Percentiles rank a stretch among this genome's conserved stretches.
phyloP scores from a whole-genome alignment of 23 red algal genomes.

The Rhodosorus marinus region DNA sequence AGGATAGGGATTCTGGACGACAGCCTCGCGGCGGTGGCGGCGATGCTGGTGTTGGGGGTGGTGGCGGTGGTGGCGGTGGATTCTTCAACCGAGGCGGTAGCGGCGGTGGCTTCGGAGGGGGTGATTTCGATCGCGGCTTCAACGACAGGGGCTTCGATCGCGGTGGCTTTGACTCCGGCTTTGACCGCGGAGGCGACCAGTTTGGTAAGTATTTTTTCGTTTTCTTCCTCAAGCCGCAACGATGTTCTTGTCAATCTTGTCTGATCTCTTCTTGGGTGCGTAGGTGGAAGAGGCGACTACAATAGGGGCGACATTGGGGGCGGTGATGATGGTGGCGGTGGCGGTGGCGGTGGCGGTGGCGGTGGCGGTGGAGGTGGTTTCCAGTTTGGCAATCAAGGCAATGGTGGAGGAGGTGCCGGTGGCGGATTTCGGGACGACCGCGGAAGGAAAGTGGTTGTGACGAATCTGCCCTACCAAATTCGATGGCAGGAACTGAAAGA shows the following conservation, averaged over 20 bases:
- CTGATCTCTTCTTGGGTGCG: too few species aligned
- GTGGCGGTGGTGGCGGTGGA: background rate
- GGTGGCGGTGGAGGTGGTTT: background rate
- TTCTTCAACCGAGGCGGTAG: too few species aligned
- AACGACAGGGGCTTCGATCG: background rate
- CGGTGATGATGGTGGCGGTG: background rate
- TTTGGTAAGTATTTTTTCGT: too few species aligned
- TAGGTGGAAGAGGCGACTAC: too few species aligned
- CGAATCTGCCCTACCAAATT: slow-evolving; percentile 81
- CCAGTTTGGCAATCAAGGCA: background rate
- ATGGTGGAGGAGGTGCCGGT: slow-evolving; percentile 11
- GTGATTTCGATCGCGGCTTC: too few species aligned
- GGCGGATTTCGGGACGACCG: slow-evolving; percentile 7
- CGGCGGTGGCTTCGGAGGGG: too few species aligned
- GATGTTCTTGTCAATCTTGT: too few species aligned
- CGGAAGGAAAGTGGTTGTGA: slow-evolving; percentile 89
- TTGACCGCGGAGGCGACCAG: background rate
- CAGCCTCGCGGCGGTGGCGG: slow-evolving; percentile 3
- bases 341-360: background rate
- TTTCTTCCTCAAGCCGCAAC: too few species aligned
- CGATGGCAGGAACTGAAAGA: slow-evolving; percentile 98
- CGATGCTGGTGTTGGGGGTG: background rate
- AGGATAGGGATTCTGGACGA: slow-evolving; percentile 72
- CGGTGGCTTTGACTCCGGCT: background rate
- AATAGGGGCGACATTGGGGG: too few species aligned